Conservation (phyloP, 495 filamentous ascomycete genomes). For the Aspergillus avenaceus region DNA sequence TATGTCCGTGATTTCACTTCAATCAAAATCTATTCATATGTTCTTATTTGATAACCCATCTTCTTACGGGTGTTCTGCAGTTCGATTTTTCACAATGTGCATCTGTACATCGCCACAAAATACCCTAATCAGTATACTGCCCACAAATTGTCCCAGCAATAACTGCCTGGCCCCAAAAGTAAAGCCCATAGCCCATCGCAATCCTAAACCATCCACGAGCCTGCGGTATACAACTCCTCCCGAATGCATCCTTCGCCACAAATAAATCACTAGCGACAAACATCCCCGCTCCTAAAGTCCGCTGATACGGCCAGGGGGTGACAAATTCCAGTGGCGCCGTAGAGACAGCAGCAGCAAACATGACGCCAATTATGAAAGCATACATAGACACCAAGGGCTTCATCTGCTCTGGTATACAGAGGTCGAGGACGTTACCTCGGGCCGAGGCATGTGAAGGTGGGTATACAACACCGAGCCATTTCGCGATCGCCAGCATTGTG, state of each 20-base stretch:
- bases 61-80: too few relatives aligned
- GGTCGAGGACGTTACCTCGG: constrained; percentile 9
- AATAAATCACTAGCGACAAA: constrained; percentile 12
- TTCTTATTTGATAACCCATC: too few relatives aligned
- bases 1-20: too few relatives aligned
- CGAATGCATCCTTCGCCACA: constrained; percentile 12
- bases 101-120: too few relatives aligned
- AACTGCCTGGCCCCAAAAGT: constrained; percentile 14
- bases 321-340: neutral
- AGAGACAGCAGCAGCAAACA: constrained; percentile 17
- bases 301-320: constrained; percentile 5
- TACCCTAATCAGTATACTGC: too few relatives aligned
- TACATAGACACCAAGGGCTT: constrained; percentile 14
- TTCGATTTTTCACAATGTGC: too few relatives aligned
- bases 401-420: constrained; percentile 12
- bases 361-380: constrained; percentile 12
- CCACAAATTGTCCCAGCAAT: too few relatives aligned
- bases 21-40: too few relatives aligned
- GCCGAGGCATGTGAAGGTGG: constrained; percentile 8
- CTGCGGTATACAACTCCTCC: neutral
- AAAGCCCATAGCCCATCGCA: constrained; percentile 11
- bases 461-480: constrained; percentile 16
- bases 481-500: constrained; percentile 6
- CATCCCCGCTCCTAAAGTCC: constrained; percentile 2
- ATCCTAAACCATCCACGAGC: neutral